Evolutionary conservation across 192 early-diverging fungal species (phyloP), one percentile per base, ranked within the genome.

Genomic region (Umbelopsis ramanniana): DNA sequence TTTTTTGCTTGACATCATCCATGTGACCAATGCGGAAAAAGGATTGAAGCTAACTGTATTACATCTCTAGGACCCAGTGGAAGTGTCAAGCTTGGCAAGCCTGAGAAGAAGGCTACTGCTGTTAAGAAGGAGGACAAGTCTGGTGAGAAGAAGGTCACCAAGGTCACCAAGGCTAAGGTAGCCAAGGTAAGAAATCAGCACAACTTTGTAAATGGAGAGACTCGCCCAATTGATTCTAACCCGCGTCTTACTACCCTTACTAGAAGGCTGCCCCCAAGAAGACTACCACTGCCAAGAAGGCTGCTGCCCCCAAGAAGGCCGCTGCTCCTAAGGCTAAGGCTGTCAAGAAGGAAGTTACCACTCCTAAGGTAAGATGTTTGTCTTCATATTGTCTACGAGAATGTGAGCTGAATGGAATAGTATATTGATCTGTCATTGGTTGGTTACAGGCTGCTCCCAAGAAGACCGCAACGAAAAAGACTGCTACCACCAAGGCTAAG

Each of bases 81-180:
- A 23, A 80, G 88, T 24, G 78, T 92, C 72, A 93, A 93, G 77
- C 78, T 93, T 37, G 82, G 77, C 73, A 88, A 89, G 73, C 68
- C 76, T 66, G 82, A 82, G 66, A 74, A 76, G 52, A 83, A 76
- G 77, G 43, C 52, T 52, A 60, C 52, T 38, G 19, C 37, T 21
- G 48, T 60, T 6, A 55, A 71, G 69, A 71, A 72, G 40, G 55
- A 72, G 69, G 79, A 79, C 70, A 46, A 67, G 24, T 76, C 79
- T 52, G 81, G 79, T 69, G 80, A 86, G 73, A 80, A 82, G 74
- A 73, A 76, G 24, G 73, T 74, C 68, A 84, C 48, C 48, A 84
- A 79, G 79, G 79, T 71, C 79, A 69, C 68, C 75, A 79, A 81
- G 52, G 76, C 73, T 37, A 63, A 63, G 57, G 33, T 37, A 37